Conservation (phyloP, 2,329 filamentous ascomycete genomes). For the Metarhizium sp. region DNA sequence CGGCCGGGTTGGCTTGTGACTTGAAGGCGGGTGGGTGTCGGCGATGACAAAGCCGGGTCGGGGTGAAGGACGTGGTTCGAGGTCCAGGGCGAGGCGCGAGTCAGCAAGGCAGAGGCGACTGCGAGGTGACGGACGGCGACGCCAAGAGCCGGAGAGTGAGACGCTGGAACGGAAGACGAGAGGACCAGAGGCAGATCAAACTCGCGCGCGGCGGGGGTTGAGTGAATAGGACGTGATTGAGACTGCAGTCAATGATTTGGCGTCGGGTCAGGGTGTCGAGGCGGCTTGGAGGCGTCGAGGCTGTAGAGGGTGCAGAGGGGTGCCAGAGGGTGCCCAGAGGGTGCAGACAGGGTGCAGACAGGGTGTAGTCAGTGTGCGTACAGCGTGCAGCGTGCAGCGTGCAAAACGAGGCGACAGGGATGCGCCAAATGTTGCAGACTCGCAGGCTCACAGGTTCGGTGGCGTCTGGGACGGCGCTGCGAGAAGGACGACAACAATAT, state of each 20-base stretch:
- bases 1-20: neutral
- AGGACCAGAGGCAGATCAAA: too few species aligned
- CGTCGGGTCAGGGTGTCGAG: neutral
- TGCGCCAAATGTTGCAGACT: neutral
- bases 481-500: too few species aligned
- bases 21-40: neutral
- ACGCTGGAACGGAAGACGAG: neutral
- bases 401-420: constrained; percentile 7
- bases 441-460: neutral
- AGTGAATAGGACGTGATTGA: too few species aligned
- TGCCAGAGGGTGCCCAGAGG: too few species aligned
- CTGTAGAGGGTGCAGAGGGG: too few species aligned
- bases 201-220: too few species aligned
- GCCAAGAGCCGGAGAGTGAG: neutral
- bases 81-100: neutral
- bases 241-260: too few species aligned
- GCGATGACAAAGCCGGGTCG: constrained; percentile 4
- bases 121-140: neutral
- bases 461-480: neutral
- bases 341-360: too few species aligned
- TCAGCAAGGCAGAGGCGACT: too few species aligned
- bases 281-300: neutral
- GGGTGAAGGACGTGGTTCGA: neutral
- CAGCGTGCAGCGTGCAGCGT: neutral
- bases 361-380: neutral